Conservation (phyloP, 78 protist genomes). For the Creolimax fragrantissima region DNA sequence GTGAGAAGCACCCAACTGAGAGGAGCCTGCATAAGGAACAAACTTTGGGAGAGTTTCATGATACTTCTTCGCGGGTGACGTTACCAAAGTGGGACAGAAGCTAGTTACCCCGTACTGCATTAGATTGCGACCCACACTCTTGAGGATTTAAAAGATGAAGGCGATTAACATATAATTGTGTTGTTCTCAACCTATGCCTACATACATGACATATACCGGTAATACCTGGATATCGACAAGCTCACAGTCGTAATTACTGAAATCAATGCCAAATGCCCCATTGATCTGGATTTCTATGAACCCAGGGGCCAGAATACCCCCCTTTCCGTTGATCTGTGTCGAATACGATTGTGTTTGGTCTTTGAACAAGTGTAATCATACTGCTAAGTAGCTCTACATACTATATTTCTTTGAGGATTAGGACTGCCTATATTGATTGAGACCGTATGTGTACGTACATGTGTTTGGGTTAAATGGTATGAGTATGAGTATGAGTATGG, state of each 20-base stretch:
- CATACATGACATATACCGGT: too few species aligned
- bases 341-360: neutral
- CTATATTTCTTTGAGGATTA: too few species aligned
- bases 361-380: too few species aligned
- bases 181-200: too few species aligned
- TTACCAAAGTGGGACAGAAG: slow-evolving; percentile 4
- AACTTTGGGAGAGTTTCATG: neutral
- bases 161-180: too few species aligned
- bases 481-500: neutral
- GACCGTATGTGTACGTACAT: neutral
- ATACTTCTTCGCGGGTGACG: neutral
- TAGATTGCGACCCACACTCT: neutral
- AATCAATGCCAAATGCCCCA: neutral
- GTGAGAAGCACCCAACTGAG: neutral
- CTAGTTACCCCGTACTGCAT: slow-evolving; percentile 6
- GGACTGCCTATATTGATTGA: too few species aligned
- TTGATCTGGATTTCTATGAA: neutral
- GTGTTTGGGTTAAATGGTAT: neutral
- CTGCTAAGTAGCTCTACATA: too few species aligned
- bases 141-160: too few species aligned
- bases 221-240: neutral
- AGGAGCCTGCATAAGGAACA: neutral
- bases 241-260: neutral
- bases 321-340: neutral
- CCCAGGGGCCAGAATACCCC: neutral